Conservation (phyloP, 257 asterid genomes). For the Forsythia viridissima region DNA sequence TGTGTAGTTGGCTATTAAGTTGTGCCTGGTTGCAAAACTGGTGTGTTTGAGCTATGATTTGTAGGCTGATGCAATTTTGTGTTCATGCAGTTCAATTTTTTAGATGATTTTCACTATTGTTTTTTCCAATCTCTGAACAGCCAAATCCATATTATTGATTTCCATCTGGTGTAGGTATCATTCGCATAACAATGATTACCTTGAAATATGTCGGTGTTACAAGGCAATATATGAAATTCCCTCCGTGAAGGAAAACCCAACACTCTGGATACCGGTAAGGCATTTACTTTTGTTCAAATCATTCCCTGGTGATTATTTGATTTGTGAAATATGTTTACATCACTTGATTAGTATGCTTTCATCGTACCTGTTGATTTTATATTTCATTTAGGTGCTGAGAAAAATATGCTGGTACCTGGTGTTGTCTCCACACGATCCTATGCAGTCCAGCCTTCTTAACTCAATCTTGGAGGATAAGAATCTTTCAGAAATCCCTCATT, state of each 20-base stretch:
- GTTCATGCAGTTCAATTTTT: no score
- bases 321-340: no score
- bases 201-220: slow-evolving; percentile 94
- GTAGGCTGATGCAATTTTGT: no score
- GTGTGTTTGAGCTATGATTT: no score
- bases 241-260: slow-evolving; percentile 76
- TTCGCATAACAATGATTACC: slow-evolving; percentile 79
- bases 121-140: no score
- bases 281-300: slow-evolving; percentile 8
- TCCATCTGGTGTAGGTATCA: slow-evolving; percentile 60
- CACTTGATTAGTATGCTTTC: slow-evolving; percentile 1
- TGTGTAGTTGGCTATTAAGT: no score
- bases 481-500: slow-evolving; percentile 87
- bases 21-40: no score
- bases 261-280: slow-evolving; percentile 81
- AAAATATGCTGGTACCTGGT: slow-evolving; percentile 97
- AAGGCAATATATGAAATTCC: slow-evolving; percentile 94
- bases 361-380: slow-evolving; percentile 5
- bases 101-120: no score
- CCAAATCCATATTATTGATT: background rate
- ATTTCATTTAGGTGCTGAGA: slow-evolving; percentile 64
- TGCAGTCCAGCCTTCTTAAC: slow-evolving; percentile 96
- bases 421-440: slow-evolving; percentile 86
- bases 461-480: slow-evolving; percentile 93
- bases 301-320: background rate